Conservation (phyloP, 1,284 basidiomycete species). For the Lignosus rhinocerotis region DNA sequence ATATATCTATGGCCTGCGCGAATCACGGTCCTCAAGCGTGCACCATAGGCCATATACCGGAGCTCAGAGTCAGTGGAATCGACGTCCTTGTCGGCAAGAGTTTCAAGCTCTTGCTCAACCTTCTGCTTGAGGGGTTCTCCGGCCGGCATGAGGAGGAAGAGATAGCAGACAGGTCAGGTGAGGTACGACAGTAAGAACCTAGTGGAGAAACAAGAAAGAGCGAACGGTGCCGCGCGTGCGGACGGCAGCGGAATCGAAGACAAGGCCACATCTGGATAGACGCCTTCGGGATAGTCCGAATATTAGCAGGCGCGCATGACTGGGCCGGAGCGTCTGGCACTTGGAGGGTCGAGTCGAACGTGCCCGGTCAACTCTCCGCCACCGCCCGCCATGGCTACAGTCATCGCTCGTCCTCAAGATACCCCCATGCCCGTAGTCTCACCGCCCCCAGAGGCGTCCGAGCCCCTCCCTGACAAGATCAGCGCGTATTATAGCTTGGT, state of each 20-base stretch:
- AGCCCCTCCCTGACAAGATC: constrained; percentile 64
- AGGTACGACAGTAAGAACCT: neutral
- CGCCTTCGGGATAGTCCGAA: constrained; percentile 13
- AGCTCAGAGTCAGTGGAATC: constrained; percentile 65
- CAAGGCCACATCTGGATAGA: constrained; percentile 12
- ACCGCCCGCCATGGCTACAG: constrained; percentile 34
- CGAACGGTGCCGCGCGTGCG: neutral
- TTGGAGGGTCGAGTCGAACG: constrained; percentile 20
- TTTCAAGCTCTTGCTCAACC: constrained; percentile 50
- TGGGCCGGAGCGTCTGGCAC: constrained; percentile 1
- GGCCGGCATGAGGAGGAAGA: constrained; percentile 13
- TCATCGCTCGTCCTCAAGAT: constrained; percentile 35
- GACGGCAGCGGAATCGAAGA: constrained; percentile 14
- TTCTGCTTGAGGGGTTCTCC: constrained; percentile 34
- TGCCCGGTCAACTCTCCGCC: constrained; percentile 25
- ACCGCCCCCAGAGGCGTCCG: constrained; percentile 37
- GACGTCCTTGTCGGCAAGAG: constrained; percentile 61
- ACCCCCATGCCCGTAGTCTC: constrained; percentile 34
- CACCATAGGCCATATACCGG: constrained; percentile 76
- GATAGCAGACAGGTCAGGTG: neutral
- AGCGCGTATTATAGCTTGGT: constrained; percentile 92
- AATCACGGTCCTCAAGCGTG: constrained; percentile 76
- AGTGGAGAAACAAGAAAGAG: neutral
- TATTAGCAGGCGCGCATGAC: constrained; percentile 3
- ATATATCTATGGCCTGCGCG: constrained; percentile 78